phyloP scores from a whole-genome alignment of 768 basidiomycete genomes.

The Suillus lakei region DNA sequence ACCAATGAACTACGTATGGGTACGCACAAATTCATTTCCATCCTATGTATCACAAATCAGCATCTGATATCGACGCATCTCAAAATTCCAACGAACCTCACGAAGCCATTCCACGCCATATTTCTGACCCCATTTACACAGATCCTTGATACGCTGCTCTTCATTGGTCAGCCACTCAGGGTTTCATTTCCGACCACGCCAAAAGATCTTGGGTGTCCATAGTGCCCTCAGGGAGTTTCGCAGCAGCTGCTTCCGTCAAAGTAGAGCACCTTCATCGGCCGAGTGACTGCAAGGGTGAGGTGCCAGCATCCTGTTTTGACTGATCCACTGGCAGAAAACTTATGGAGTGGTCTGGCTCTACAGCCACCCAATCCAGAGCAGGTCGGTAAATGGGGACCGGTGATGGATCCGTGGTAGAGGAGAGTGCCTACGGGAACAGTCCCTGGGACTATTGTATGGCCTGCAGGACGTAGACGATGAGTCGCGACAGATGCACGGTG shows the following conservation, averaged over 20 bases:
- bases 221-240: conserved; percentile 33
- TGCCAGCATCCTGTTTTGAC: conserved; percentile 30
- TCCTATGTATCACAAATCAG: conserved; percentile 29
- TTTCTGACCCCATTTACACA: conserved; percentile 40
- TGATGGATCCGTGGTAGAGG: conserved; percentile 37
- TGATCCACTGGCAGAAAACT: conserved; percentile 34
- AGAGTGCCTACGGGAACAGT: conserved; percentile 39
- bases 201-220: conserved; percentile 44
- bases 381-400: conserved; percentile 13
- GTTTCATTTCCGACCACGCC: conserved; percentile 30
- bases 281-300: conserved; percentile 31
- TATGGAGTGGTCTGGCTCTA: conserved; percentile 42
- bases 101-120: conserved; percentile 38
- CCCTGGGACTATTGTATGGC: conserved; percentile 39
- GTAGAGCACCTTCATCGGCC: conserved; percentile 35
- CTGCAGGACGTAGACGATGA: conserved; percentile 10
- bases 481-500: too few species aligned
- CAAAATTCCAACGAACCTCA: conserved; percentile 23
- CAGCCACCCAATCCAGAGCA: conserved; percentile 35
- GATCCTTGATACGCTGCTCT: conserved; percentile 24
- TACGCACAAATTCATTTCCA: conserved; percentile 55
- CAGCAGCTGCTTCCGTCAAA: conserved; percentile 38
- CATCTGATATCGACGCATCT: background rate
- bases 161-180: conserved; percentile 27
- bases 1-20: background rate